Percentiles rank a stretch among this genome's conserved stretches.
phyloP scores from a whole-genome alignment of 805 yeast species.

The Saturnispora zaruensis region DNA sequence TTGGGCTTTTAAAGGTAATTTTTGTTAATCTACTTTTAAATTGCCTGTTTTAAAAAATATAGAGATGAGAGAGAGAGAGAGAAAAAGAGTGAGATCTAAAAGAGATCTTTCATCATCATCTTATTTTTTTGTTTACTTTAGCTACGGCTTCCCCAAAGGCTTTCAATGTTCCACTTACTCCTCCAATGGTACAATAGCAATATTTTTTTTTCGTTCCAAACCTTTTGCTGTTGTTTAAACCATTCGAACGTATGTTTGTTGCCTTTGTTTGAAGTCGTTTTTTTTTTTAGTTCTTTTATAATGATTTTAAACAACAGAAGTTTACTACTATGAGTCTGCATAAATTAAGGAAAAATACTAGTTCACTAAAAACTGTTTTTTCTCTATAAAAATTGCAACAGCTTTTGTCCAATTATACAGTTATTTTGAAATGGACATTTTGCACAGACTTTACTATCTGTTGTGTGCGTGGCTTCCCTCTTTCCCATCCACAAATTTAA shows the following conservation, averaged over 20 bases:
- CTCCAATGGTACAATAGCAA: neutral
- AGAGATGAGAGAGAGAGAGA: neutral
- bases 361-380: no score
- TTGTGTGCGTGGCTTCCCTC: slow-evolving; percentile 39
- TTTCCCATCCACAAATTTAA: slow-evolving; percentile 52
- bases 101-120: neutral
- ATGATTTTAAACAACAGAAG: neutral
- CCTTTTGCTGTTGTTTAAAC: neutral
- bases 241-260: neutral
- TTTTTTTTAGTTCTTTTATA: neutral
- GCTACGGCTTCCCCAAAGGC: neutral
- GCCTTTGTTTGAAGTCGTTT: neutral
- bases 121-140: neutral
- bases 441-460: slow-evolving; percentile 37
- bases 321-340: neutral
- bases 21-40: neutral
- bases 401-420: slow-evolving; percentile 3
- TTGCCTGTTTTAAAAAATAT: neutral
- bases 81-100: neutral
- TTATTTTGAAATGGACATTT: slow-evolving; percentile 38
- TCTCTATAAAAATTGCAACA: neutral
- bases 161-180: slow-evolving; percentile 1
- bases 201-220: neutral
- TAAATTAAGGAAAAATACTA: no score
- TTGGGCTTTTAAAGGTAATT: neutral